Evolutionary conservation across 1,139 yeast species (phyloP), one percentile per base, ranked within the genome.

Genomic region (Kodamaea sp.): DNA sequence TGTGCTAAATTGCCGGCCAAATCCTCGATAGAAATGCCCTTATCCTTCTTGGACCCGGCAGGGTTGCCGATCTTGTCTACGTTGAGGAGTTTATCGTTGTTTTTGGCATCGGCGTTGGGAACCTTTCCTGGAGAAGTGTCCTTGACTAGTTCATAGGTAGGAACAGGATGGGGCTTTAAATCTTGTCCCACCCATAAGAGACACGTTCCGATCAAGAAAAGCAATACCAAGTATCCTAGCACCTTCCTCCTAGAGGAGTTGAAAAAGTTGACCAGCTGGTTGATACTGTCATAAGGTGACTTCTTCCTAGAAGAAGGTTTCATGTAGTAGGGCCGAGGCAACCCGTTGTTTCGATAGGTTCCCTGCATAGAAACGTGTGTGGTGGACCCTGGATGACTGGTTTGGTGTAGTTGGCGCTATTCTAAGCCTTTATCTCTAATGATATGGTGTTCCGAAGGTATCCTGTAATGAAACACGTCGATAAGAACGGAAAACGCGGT

Each of bases 241-340:
- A 66, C 34, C 46, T 66, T 70, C 34, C 74, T 56, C 35, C 62
- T 54, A 20, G 70, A 62, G 13, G 61, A 53, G 42, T 58, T 65
- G 53, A 70, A 68, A 37, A 56, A 62, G 24, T 43, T 37, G 13
- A 18, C 19, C 22, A 55, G 54, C 19, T 41, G 47, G 10, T 68
- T 63, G 40, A 63, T 47, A 30, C 57, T 59, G 23, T 64, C 61
- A 43, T 70, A 70, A 2, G 71, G 73, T 0, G 70, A 63, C 21
- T 42, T 37, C 47, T 56, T 62, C 30, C 58, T 60, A 35, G 42
- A 47, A 9, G 54, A 42, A 8, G 76, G 76, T 46, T 68, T 70
- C 76, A 70, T 70, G 46, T 70, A 68, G 50, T 70, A 70, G 5
- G 76, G 76, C 41, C 76, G 55, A 20, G 76, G 76, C 39, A 70